Evolutionary conservation across 306 rosid species (phyloP).

Genomic region (Rubus parviflorus): DNA sequence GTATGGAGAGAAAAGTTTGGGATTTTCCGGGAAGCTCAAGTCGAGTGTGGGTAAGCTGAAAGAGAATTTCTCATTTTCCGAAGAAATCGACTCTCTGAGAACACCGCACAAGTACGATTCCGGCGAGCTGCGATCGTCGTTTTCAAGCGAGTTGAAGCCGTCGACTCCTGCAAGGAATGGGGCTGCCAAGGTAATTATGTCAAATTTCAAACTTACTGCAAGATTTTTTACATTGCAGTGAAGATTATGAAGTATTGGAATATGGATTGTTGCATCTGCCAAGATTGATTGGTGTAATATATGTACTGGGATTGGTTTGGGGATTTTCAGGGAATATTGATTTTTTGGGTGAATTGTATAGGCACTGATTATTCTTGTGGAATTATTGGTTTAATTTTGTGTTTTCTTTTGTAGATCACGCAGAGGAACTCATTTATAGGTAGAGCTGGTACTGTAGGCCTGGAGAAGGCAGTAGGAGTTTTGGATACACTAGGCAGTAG

Average conservation of each 20-base stretch:
- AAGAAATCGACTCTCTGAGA: constrained; percentile 32
- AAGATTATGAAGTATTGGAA: no score
- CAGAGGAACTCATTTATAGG: constrained; percentile 59
- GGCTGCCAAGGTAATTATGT: constrained; percentile 39
- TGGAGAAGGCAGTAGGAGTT: constrained; percentile 73
- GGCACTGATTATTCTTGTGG: neutral
- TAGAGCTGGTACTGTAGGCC: constrained; percentile 50
- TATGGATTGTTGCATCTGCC: no score
- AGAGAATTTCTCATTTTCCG: constrained; percentile 31
- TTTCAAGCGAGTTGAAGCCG: constrained; percentile 44
- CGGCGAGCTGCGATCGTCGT: constrained; percentile 25
- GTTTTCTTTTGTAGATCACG: constrained; percentile 38
- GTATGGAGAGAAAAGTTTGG: constrained; percentile 32
- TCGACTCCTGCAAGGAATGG: constrained; percentile 33
- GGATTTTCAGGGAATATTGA: neutral
- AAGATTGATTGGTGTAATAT: no score
- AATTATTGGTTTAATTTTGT: constrained; percentile 13
- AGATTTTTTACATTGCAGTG: no score
- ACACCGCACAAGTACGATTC: constrained; percentile 32
- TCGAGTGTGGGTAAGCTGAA: constrained; percentile 18
- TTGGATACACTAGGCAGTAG: constrained; percentile 76
- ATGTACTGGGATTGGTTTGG: no score
- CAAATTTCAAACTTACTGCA: neutral
- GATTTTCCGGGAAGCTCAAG: constrained; percentile 52
- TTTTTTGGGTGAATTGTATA: neutral